Base-by-base conservation (phyloP, 176 grass and related monocot genomes). In the Bromus sterilis region DNA sequence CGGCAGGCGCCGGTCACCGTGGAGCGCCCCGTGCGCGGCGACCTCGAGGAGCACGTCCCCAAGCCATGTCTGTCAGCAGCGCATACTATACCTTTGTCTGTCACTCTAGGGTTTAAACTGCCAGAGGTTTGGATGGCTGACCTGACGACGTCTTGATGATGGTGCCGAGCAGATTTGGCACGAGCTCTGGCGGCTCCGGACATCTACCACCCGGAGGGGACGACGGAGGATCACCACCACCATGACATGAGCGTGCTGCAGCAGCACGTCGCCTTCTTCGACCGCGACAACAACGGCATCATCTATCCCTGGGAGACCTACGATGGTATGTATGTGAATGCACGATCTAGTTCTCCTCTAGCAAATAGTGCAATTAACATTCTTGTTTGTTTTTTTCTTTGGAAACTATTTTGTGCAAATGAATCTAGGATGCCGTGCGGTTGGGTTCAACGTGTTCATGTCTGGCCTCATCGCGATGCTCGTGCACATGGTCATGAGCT, bases 271-370 rank as follows among this genome's bases (percentile, higher is more conserved):
- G 78, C 92, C 56, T 94, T 98, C 88, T 94, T 98, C 61, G 95
- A 98, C 84, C 85, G 83, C 31, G 82, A 98, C 74, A 80, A 82
- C 69, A 66, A 98, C 71, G 90, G 95, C 51, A 87, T 94, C 71
- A 92, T 98, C 61, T 94, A 98, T 48, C 95, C 95, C 1, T 86
- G 92, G 95, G 95, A 98, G 55, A 98, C 95, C 7, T 94, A 91
- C 62, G 49, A 49, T 15, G 94, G 94, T n/a, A n/a, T n/a, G n/a
- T n/a, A n/a, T n/a, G n/a, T n/a, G n/a, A n/a, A n/a, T n/a, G n/a
- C n/a, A n/a, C n/a, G n/a, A n/a, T n/a, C n/a, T n/a, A n/a, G n/a
- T n/a, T n/a, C n/a, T n/a, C n/a, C n/a, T n/a, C n/a, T n/a, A n/a
- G n/a, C n/a, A n/a, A n/a, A n/a, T n/a, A n/a, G n/a, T n/a, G n/a